Conservation (phyloP, 805 yeast species). For the Saccharomycopsis babjevae region DNA sequence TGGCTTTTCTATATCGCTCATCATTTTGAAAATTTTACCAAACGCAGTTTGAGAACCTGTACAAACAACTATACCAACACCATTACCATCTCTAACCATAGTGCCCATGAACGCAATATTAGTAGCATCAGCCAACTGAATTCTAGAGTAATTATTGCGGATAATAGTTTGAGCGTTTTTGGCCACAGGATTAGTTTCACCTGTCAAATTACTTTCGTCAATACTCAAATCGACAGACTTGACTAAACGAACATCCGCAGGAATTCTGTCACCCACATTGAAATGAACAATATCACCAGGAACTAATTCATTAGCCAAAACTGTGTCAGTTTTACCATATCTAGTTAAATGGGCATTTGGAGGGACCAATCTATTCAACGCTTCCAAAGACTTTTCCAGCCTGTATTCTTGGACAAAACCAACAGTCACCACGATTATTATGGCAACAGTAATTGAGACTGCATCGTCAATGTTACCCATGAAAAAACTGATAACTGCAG, state of each 20-base stretch:
- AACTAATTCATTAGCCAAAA: conserved; percentile 76
- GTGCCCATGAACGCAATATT: conserved; percentile 96
- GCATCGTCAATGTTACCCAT: conserved; percentile 98
- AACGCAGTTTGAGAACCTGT: conserved; percentile 86
- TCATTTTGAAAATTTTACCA: conserved; percentile 92
- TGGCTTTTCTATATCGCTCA: conserved; percentile 91
- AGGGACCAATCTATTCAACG: conserved; percentile 86
- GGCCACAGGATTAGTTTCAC: conserved; percentile 83
- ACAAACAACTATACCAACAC: conserved; percentile 85
- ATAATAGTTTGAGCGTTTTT: conserved; percentile 35
- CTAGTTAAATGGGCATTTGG: conserved; percentile 92
- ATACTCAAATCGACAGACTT: conserved; percentile 72
- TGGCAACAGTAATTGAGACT: conserved; percentile 84
- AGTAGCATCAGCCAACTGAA: conserved; percentile 42
- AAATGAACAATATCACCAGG: conserved; percentile 94
- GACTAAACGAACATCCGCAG: conserved; percentile 83
- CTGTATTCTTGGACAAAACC: conserved; percentile 97
- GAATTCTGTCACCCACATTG: conserved; percentile 88
- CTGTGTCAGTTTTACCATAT: conserved; percentile 66
- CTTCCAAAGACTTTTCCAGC: conserved; percentile 89
- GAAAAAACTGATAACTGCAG: conserved; percentile 75
- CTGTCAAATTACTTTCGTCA: conserved; percentile 92
- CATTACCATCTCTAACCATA: conserved; percentile 91
- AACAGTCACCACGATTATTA: conserved; percentile 85
- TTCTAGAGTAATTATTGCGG: conserved; percentile 15